A percentile compares a stretch with the other conserved stretches of the same genome.
Conservation (phyloP, 208 protist genomes). For the Leishmania tarentolae region DNA sequence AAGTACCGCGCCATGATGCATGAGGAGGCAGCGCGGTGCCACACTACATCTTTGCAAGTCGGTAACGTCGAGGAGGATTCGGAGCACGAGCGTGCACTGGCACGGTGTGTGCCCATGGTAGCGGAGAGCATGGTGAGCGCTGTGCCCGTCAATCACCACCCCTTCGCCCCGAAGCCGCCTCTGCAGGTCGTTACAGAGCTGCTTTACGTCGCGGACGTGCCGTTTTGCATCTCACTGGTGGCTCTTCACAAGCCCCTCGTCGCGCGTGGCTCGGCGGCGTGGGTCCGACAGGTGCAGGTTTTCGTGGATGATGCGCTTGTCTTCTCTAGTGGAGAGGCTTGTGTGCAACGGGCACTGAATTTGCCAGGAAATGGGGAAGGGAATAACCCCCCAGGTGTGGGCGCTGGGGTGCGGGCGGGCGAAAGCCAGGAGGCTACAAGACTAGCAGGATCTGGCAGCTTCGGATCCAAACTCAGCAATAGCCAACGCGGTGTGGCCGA, state of each 20-base stretch:
- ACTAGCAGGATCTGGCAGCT: neutral
- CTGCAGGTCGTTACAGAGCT: slow-evolving; percentile 53
- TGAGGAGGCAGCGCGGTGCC: slow-evolving; percentile 7
- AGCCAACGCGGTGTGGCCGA: neutral
- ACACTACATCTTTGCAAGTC: neutral
- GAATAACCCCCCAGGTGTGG: neutral
- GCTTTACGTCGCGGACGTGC: slow-evolving; percentile 66
- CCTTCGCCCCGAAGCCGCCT: slow-evolving; percentile 4
- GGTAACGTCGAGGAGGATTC: slow-evolving; percentile 19
- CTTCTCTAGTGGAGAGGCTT: slow-evolving; percentile 62
- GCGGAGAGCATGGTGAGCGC: slow-evolving; percentile 30
- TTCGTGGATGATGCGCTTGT: slow-evolving; percentile 64
- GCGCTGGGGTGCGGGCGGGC: neutral
- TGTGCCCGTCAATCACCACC: slow-evolving; percentile 15
- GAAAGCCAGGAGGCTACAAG: neutral
- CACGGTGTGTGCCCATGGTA: slow-evolving; percentile 28
- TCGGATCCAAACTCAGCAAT: neutral
- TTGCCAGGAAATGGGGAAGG: neutral
- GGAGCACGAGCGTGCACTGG: neutral
- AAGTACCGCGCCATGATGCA: slow-evolving; percentile 3
- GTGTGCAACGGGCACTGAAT: slow-evolving; percentile 15
- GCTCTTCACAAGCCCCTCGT: slow-evolving; percentile 48
- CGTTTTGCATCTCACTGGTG: slow-evolving; percentile 58
- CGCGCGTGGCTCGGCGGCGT: slow-evolving; percentile 41
- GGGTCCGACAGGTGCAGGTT: slow-evolving; percentile 56